Conservation (phyloP, 1,284 basidiomycete species). For the Rhodotorula sp. region DNA sequence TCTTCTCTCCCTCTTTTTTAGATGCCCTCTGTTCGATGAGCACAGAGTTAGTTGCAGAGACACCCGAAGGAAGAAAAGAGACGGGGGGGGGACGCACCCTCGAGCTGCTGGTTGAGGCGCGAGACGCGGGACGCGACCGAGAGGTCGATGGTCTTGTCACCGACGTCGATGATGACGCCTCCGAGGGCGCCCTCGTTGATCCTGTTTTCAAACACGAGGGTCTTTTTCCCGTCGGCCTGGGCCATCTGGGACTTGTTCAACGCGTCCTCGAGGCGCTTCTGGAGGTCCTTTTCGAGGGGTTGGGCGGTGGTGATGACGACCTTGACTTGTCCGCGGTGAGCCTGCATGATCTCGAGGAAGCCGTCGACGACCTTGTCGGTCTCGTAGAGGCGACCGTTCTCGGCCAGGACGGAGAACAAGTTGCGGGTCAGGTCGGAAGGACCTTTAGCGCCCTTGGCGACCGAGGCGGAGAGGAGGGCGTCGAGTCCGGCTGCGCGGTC, state of each 20-base stretch:
- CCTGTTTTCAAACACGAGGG: constrained; percentile 82
- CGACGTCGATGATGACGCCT: constrained; percentile 88
- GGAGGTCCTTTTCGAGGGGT: constrained; percentile 68
- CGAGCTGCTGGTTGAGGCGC: constrained; percentile 85
- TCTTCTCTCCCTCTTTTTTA: too few species aligned
- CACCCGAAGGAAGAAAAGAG: too few species aligned
- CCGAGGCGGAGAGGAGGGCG: constrained; percentile 58
- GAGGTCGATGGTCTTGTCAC: constrained; percentile 95
- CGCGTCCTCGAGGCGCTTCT: constrained; percentile 71
- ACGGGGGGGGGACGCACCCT: constrained; percentile 45
- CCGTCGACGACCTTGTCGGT: constrained; percentile 83
- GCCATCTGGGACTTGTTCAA: constrained; percentile 81
- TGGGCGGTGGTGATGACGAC: constrained; percentile 82
- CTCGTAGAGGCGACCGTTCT: constrained; percentile 87
- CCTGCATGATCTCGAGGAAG: constrained; percentile 83
- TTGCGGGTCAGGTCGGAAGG: constrained; percentile 84
- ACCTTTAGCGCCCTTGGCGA: constrained; percentile 44
- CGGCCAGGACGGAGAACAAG: constrained; percentile 82
- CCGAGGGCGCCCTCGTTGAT: constrained; percentile 84
- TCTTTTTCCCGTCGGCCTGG: constrained; percentile 66
- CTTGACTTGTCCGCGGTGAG: constrained; percentile 87
- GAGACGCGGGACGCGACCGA: constrained; percentile 89
- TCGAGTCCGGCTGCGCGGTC: constrained; percentile 72
- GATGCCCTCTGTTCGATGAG: background rate
- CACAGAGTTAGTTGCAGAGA: too few species aligned